Evolutionary conservation across 129 eudicot species (phyloP), one percentile per base, ranked within the genome.

Genomic region (Tagetes erecta): DNA sequence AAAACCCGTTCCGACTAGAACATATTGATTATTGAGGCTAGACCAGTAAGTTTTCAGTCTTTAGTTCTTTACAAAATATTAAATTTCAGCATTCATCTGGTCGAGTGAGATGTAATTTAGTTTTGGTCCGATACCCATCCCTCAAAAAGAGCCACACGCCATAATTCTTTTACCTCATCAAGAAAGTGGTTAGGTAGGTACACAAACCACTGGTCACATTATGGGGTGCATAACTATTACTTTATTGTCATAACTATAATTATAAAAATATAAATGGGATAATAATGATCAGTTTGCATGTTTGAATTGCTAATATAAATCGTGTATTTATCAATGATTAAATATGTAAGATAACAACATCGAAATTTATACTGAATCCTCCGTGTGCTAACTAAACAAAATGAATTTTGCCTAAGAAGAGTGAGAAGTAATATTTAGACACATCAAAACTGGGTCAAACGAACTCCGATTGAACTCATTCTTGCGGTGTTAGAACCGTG

Each of bases 171-270:
- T 27, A 53, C 27, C 36, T 31, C 11, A 8, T 4, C 12, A 56
- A 56, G 63, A 56, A 27, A 56, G 63, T 56, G 12, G 57, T 30
- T 56, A 56, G 63, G 63, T 56, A 27, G 63, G 63, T 56, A 56
- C 27, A 20, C 63, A 27, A 56, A 56, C 63, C n/a, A 56, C 3
- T 11, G 63, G 9, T 56, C 57, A 51, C 37, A 0, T 6, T 6
- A 56, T n/a, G 31, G 6, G 58, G 58, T 33, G 0, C 30, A 3
- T 6, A 37, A 56, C 57, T n/a, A 51, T 13, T 13, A 2, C 1
- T 51, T 51, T 51, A 1, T 13, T 51, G n/a, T 4, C 57, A 51
- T 51, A 51, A 51, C 31, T 4, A n/a, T 7, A 20, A 20, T 20
- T 20, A 20, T 20, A 20, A 0, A 6, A 56, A 20, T 27, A 8